A percentile compares a stretch with the other conserved stretches of the same genome.
Conservation (phyloP, 768 basidiomycete species). For the Suillus luteus region DNA sequence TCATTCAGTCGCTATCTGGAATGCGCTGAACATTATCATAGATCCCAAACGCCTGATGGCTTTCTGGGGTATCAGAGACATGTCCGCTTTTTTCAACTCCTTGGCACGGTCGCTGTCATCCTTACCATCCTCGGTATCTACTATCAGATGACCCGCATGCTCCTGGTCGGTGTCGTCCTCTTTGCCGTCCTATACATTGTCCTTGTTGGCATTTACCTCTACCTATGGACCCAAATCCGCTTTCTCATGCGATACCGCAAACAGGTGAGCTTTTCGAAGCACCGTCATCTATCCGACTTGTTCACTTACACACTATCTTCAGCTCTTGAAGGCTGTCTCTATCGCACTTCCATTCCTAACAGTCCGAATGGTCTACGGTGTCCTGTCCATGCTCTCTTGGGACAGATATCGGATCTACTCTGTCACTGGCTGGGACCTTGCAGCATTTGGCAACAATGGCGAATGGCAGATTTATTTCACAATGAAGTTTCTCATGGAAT, state of each 20-base stretch:
- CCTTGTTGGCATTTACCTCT: constrained; percentile 44
- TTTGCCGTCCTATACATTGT: constrained; percentile 43
- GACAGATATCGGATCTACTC: too few species aligned
- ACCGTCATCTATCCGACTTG: constrained; percentile 8
- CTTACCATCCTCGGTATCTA: too few species aligned
- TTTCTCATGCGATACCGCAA: constrained; percentile 28
- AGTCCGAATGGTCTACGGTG: constrained; percentile 47
- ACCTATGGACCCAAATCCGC: constrained; percentile 56
- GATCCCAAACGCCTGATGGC: constrained; percentile 32
- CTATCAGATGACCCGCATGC: too few species aligned
- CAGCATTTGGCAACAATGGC: constrained; percentile 26
- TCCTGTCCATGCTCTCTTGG: constrained; percentile 40
- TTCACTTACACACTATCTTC: constrained; percentile 13
- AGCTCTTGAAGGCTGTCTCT: constrained; percentile 61
- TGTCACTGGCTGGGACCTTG: too few species aligned
- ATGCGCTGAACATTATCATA: constrained; percentile 17
- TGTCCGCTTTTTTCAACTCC: constrained; percentile 32
- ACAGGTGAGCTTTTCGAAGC: constrained; percentile 32
- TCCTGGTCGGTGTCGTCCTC: constrained; percentile 29
- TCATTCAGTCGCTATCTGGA: not conserved
- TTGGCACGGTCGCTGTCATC: constrained; percentile 25
- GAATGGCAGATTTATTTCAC: constrained; percentile 54
- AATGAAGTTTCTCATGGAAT: constrained; percentile 60
- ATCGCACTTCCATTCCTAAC: constrained; percentile 61
- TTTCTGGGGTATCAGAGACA: constrained; percentile 2